These are phyloP conservation scores for Limonium bicolor DNA, from an alignment of 148 eudicot species.

Conservation along the genomic window DNA sequence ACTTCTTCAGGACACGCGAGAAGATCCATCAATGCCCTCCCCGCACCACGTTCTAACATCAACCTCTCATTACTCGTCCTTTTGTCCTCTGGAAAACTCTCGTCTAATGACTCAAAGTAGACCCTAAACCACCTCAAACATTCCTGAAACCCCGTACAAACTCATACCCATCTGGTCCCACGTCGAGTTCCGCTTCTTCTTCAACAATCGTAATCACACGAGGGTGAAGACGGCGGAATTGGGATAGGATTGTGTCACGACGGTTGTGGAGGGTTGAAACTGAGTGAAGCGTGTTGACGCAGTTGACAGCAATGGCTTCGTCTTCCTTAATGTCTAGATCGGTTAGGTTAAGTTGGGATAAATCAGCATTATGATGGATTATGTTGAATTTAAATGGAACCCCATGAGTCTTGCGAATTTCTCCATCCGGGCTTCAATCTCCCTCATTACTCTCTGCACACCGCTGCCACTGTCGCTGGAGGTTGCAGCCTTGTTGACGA, in stretches of 20 bases:
- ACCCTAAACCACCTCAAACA: conserved; percentile 85
- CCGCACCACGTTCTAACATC: conserved; percentile 76
- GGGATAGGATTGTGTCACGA: conserved; percentile 34
- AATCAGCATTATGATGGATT: conserved; percentile 50
- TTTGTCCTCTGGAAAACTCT: conserved; percentile 54
- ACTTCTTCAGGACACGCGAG: conserved; percentile 51
- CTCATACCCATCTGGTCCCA: conserved; percentile 30
- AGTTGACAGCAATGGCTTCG: conserved; percentile 70
- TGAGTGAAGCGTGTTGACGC: conserved; percentile 52
- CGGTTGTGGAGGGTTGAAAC: conserved; percentile 17
- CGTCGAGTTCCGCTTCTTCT: conserved; percentile 78
- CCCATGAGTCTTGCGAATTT: conserved; percentile 93
- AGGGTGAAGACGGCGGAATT: conserved; percentile 43
- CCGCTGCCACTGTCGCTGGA: conserved; percentile 1
- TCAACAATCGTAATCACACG: conserved; percentile 70
- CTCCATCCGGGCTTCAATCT: conserved; percentile 69
- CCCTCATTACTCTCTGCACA: conserved; percentile 73
- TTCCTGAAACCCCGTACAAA: conserved; percentile 59
- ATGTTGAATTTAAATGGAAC: conserved; percentile 69
- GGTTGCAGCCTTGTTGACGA: conserved; percentile 15
- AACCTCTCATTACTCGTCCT: conserved; percentile 73
- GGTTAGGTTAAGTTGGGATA: conserved; percentile 32
- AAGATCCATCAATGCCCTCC: conserved; percentile 66
- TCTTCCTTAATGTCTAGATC: conserved; percentile 39
- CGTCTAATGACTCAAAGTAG: conserved; percentile 71